phyloP scores from a whole-genome alignment of 169 alveolate genomes.

The Miamiensis avidus region DNA sequence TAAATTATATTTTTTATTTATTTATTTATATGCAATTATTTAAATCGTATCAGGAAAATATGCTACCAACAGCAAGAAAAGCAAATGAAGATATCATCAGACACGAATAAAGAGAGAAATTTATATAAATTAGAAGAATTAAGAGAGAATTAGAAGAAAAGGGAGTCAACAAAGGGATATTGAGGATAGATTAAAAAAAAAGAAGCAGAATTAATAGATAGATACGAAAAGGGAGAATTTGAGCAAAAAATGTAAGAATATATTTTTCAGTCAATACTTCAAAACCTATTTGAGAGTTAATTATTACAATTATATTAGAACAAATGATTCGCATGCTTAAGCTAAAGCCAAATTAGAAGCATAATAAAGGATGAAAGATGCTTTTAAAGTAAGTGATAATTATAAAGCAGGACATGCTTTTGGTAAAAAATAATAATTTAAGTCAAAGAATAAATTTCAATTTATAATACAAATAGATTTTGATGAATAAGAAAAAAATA shows the following conservation, averaged over 20 bases:
- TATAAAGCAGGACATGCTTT: constrained; percentile 11
- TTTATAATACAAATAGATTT: background rate
- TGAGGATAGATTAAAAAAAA: background rate
- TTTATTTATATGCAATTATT: background rate
- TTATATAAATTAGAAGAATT: constrained; percentile 12
- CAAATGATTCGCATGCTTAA: background rate
- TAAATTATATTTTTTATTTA: background rate
- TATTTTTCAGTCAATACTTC: background rate
- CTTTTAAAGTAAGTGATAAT: background rate
- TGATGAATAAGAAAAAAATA: constrained; percentile 19
- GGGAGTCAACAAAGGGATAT: background rate
- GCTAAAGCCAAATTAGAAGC: constrained; percentile 5
- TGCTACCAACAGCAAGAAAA: background rate
- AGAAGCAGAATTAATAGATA: background rate
- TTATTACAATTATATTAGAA: background rate
- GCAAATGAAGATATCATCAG: constrained; percentile 13
- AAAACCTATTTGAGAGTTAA: background rate
- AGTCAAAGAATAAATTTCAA: background rate
- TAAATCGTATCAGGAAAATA: background rate
- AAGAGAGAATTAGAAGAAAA: constrained; percentile 11
- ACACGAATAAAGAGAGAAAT: constrained; percentile 25
- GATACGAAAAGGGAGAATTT: constrained; percentile 3
- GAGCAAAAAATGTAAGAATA: constrained; percentile 2
- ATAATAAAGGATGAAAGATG: constrained; percentile 14
- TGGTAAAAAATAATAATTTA: background rate